A percentile compares a stretch with the other conserved stretches of the same genome.
Evolutionary conservation across 192 early-diverging fungal species (phyloP).

Genomic region (Lunasporangiospora selenospora): DNA sequence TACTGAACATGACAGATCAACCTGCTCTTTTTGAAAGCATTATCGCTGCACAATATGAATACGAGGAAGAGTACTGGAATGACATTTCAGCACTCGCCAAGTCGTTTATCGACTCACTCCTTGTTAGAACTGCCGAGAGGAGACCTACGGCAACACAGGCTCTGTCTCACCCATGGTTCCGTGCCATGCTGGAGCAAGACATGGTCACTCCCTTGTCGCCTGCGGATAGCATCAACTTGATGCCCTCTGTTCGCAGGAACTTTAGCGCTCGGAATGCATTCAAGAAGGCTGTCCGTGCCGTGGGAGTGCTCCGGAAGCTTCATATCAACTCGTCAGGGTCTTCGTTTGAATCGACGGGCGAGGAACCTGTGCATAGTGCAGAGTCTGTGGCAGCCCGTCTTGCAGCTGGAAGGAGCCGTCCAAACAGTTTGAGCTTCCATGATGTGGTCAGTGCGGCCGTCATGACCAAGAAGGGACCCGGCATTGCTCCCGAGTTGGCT

Average conservation of each 20-base stretch:
- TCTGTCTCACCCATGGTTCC: conserved; percentile 78
- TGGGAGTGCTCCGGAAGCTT: conserved; percentile 32
- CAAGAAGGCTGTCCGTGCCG: conserved; percentile 47
- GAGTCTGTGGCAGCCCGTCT: not conserved
- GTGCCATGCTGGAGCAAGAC: conserved; percentile 47
- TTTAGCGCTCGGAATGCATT: conserved; percentile 40
- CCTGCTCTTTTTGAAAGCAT: conserved; percentile 31
- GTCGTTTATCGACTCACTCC: conserved; percentile 66
- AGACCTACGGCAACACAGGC: conserved; percentile 76
- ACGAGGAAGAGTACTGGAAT: conserved; percentile 78
- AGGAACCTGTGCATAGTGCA: conserved; percentile 3
- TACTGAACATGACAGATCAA: conserved; percentile 13
- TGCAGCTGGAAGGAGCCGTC: conserved; percentile 1
- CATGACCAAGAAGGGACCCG: conserved; percentile 15
- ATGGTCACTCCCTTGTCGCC: conserved; percentile 32
- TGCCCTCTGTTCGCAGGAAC: conserved; percentile 38
- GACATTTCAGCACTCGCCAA: conserved; percentile 66
- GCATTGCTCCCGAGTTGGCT: not conserved
- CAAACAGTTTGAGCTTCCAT: conserved; percentile 33
- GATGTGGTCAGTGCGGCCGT: conserved; percentile 42
- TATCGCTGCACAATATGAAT: conserved; percentile 66
- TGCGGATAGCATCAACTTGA: conserved; percentile 38
- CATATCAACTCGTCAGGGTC: conserved; percentile 14
- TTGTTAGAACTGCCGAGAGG: conserved; percentile 60
- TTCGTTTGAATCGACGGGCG: conserved; percentile 31